Evolutionary conservation across 2,329 filamentous ascomycete genomes (phyloP).

Genomic region (Sarocladium oryzae): DNA sequence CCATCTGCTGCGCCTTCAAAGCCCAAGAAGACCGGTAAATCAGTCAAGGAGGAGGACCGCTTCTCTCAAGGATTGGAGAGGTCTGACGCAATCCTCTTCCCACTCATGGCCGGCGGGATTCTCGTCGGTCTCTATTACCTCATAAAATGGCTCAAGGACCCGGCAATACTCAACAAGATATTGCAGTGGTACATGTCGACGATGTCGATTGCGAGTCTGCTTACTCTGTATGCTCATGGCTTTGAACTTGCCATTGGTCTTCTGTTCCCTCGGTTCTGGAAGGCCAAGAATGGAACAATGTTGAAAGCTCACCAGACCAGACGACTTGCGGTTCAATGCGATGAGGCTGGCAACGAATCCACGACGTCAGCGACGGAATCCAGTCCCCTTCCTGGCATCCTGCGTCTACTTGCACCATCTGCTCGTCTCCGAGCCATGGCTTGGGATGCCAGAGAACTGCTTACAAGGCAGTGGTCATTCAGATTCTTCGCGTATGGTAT

Average conservation of each 20-base stretch:
- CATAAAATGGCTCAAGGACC: slow-evolving; percentile 82
- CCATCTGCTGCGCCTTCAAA: slow-evolving; percentile 65
- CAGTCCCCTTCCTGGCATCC: slow-evolving; percentile 23
- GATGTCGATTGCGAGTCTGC: slow-evolving; percentile 71
- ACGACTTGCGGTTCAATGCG: slow-evolving; percentile 31
- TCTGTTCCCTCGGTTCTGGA: slow-evolving; percentile 68
- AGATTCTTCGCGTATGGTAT: slow-evolving; percentile 46
- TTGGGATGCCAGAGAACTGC: slow-evolving; percentile 46
- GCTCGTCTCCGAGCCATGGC: slow-evolving; percentile 16
- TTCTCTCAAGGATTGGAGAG: slow-evolving; percentile 47
- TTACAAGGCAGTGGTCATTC: slow-evolving; percentile 46
- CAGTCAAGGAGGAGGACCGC: slow-evolving; percentile 43
- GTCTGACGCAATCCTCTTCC: slow-evolving; percentile 79
- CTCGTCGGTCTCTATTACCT: slow-evolving; percentile 77
- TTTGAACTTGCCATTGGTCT: slow-evolving; percentile 59
- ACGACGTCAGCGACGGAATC: slow-evolving; percentile 19
- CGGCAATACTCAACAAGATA: slow-evolving; percentile 73
- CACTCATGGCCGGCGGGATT: slow-evolving; percentile 65
- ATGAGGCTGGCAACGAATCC: slow-evolving; percentile 24
- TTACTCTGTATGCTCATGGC: slow-evolving; percentile 65
- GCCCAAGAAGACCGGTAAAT: slow-evolving; percentile 32
- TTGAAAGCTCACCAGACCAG: slow-evolving; percentile 37
- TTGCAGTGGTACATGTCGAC: slow-evolving; percentile 77
- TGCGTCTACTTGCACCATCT: slow-evolving; percentile 27
- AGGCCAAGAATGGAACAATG: slow-evolving; percentile 33